A percentile compares a stretch with the other conserved stretches of the same genome.
Conservation (phyloP, 306 rosid genomes). For the Vachellia collinsii region DNA sequence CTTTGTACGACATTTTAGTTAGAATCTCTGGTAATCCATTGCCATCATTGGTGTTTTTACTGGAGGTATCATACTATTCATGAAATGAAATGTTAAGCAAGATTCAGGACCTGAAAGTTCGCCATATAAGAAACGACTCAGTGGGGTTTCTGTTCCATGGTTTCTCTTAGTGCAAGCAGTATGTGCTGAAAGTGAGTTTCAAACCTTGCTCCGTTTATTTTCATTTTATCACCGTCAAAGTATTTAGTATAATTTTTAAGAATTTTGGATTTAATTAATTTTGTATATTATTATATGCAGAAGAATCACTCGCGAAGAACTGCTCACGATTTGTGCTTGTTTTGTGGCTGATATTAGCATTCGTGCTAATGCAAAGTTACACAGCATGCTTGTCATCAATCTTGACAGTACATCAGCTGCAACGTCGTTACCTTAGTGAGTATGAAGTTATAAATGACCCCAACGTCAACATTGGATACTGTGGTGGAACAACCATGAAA, state of each 20-base stretch:
- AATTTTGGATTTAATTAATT: too few species aligned
- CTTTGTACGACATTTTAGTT: background rate
- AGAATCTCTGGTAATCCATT: background rate
- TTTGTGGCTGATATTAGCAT: slow-evolving; percentile 22
- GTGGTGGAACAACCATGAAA: background rate
- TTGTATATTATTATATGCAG: background rate
- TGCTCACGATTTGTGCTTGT: slow-evolving; percentile 27
- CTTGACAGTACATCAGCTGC: slow-evolving; percentile 20
- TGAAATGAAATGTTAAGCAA: background rate
- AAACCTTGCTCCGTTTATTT: background rate
- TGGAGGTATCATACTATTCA: background rate
- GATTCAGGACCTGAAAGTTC: background rate
- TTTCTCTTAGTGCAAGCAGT: background rate
- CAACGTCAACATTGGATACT: background rate
- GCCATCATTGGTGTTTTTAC: background rate
- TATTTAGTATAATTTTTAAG: too few species aligned
- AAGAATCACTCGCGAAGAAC: slow-evolving; percentile 23
- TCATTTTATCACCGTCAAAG: too few species aligned
- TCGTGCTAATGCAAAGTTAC: slow-evolving; percentile 32
- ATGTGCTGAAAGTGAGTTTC: background rate
- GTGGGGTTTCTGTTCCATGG: background rate
- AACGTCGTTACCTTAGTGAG: background rate
- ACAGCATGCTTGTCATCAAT: slow-evolving; percentile 33
- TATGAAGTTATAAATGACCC: background rate
- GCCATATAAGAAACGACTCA: background rate